Evolutionary conservation across 208 protist genomes (phyloP), one percentile per base, ranked within the genome.

Genomic region (Wallacemonas sp.): DNA sequence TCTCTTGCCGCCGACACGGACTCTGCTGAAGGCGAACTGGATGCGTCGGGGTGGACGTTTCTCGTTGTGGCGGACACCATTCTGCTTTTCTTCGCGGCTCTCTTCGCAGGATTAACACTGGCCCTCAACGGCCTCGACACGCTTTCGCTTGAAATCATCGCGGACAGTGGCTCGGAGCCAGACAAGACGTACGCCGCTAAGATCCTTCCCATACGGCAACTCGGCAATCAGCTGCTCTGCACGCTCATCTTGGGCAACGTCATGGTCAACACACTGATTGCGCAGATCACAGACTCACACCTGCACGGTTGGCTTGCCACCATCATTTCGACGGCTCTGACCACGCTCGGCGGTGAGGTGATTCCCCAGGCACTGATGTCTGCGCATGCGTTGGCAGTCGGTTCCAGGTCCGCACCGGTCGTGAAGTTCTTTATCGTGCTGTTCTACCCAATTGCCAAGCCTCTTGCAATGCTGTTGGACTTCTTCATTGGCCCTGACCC

Each of bases 171-270:
- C 26, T 76, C 75, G 1, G 84, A 94, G 63, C 83, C 89, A 26
- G 92, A 98, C 73, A 93, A 88, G 72, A 87, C 83, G 38, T 97
- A 97, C 67, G 96, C 97, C 9, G 55, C 76, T 30, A 93, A 90
- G 68, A 98, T 99, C 67, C 71, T 94, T 12, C 97, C 97, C 22
- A 79, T 99, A n/a, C 91, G 96, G 22, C 81, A 97, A 66, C 79
- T 96, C 2, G 97, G 97, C 53, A 98, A 99, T 72, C 89, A 98
- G 44, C 79, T 99, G 21, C 75, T 99, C 9, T 98, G 96, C 81
- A 99, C 97, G 1, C 71, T 99, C 29, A 95, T 99, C 63, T 62
- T 99, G 17, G 96, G 97, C 68, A 98, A 99, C 71, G 97, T 98
- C 5, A 92, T 97, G 68, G 96, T 98, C 30, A 99, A 98, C 80